phyloP scores from a whole-genome alignment of 331 rosid genomes.

The Malus hybrid region DNA sequence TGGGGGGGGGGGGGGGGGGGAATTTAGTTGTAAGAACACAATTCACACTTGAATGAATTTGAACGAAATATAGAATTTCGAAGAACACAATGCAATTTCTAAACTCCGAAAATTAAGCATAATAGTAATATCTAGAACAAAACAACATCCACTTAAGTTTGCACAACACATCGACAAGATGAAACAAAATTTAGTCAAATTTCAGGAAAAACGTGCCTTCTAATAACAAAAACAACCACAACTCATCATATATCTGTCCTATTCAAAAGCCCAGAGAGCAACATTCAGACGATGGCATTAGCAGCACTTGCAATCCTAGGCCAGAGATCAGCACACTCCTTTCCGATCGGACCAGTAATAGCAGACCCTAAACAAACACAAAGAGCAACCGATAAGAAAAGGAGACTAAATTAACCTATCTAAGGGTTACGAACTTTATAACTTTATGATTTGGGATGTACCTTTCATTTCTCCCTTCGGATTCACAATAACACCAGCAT shows the following conservation, averaged over 20 bases:
- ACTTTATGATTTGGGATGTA: neutral
- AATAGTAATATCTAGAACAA: neutral
- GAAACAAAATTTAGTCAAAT: neutral
- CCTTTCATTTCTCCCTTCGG: slow-evolving; percentile 58
- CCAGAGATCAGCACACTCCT: slow-evolving; percentile 53
- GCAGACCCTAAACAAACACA: slow-evolving; percentile 28
- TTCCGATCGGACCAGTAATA: slow-evolving; percentile 46
- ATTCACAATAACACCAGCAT: slow-evolving; percentile 49
- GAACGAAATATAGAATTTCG: too few species aligned
- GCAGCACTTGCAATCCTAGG: slow-evolving; percentile 52
- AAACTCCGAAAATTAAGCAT: neutral
- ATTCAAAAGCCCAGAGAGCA: neutral
- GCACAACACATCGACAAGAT: neutral
- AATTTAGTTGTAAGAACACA: too few species aligned
- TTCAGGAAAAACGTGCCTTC: neutral
- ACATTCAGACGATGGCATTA: slow-evolving; percentile 33
- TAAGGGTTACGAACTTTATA: neutral
- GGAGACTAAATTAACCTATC: neutral
- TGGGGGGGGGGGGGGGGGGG: neutral
- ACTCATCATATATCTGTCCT: neutral
- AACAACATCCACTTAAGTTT: neutral
- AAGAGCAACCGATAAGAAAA: neutral
- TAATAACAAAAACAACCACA: neutral
- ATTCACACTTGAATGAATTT: too few species aligned
- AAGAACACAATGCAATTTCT: neutral